phyloP scores from a whole-genome alignment of 1,284 basidiomycete species.

The Tranzscheliella williamsii region DNA sequence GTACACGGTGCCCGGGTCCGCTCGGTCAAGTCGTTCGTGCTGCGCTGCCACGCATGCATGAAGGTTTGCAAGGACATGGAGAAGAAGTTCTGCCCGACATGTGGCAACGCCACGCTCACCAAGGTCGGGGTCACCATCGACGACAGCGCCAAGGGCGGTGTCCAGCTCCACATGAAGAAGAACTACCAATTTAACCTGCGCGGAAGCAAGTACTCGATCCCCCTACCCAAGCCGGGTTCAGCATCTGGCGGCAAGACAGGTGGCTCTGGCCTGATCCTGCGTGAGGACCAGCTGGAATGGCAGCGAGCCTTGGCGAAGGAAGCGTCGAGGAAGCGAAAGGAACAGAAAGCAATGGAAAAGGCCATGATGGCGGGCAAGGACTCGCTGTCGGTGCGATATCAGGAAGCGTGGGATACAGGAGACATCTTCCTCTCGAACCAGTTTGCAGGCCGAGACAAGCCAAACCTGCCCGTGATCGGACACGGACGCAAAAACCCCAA shows the following conservation, averaged over 20 bases:
- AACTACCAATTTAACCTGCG: slow-evolving; percentile 86
- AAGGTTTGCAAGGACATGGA: slow-evolving; percentile 95
- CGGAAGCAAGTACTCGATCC: slow-evolving; percentile 91
- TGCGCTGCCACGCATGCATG: slow-evolving; percentile 98
- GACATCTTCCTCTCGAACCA: slow-evolving; percentile 47
- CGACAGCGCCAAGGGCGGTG: slow-evolving; percentile 29
- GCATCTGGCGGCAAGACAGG: slow-evolving; percentile 45
- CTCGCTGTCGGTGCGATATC: slow-evolving; percentile 50
- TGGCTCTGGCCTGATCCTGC: slow-evolving; percentile 47
- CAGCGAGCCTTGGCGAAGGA: slow-evolving; percentile 50
- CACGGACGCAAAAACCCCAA: slow-evolving; percentile 59
- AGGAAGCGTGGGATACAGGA: slow-evolving; percentile 56
- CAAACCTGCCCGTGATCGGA: slow-evolving; percentile 52
- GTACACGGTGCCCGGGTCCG: slow-evolving; percentile 87
- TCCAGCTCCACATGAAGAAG: slow-evolving; percentile 57
- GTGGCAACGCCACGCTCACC: slow-evolving; percentile 88
- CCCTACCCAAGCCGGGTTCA: slow-evolving; percentile 79
- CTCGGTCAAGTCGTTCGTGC: slow-evolving; percentile 90
- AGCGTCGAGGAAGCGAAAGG: slow-evolving; percentile 47
- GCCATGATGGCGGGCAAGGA: slow-evolving; percentile 49
- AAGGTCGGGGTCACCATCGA: slow-evolving; percentile 79
- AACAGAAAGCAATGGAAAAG: slow-evolving; percentile 42
- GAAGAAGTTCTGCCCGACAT: slow-evolving; percentile 96
- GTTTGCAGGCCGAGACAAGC: slow-evolving; percentile 16
- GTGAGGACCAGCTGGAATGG: slow-evolving; percentile 60